A percentile compares a stretch with the other conserved stretches of the same genome.
Conservation (phyloP, 139 green algal genomes). For the Chlamydomonas sp. region DNA sequence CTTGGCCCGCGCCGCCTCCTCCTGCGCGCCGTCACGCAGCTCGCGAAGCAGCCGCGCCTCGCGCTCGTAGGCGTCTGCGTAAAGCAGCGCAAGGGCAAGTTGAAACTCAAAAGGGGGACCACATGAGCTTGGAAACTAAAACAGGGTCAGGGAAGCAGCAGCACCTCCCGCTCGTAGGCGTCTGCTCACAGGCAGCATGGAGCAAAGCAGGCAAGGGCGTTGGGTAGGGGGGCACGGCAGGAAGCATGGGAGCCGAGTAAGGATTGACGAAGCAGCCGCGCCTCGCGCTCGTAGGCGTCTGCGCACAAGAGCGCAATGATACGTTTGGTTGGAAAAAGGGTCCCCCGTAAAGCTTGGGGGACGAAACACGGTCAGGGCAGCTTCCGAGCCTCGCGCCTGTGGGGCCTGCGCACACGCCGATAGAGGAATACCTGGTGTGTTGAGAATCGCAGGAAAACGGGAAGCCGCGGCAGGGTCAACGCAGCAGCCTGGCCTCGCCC, state of each 20-base stretch:
- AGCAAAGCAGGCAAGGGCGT: neutral
- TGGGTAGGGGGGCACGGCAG: neutral
- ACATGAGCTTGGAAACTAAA: no score
- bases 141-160: no score
- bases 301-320: neutral
- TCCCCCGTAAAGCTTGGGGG: no score
- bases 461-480: neutral
- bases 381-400: no score
- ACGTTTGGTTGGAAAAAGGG: no score
- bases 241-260: neutral
- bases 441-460: neutral
- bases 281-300: conserved; percentile 51
- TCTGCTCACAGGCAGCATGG: no score
- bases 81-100: no score
- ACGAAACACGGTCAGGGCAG: no score
- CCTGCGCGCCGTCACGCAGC: conserved; percentile 50
- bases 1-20: conserved; percentile 47
- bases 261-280: conserved; percentile 41
- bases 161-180: no score
- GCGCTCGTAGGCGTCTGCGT: conserved; percentile 53
- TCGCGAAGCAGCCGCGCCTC: conserved; percentile 60
- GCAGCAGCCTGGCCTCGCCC: conserved; percentile 46
- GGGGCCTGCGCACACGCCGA: no score
- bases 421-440: neutral
- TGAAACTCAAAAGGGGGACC: no score